These are phyloP conservation scores for Elymus sibiricus DNA, from an alignment of 176 grass and related monocot species.

Conservation along the genomic window DNA sequence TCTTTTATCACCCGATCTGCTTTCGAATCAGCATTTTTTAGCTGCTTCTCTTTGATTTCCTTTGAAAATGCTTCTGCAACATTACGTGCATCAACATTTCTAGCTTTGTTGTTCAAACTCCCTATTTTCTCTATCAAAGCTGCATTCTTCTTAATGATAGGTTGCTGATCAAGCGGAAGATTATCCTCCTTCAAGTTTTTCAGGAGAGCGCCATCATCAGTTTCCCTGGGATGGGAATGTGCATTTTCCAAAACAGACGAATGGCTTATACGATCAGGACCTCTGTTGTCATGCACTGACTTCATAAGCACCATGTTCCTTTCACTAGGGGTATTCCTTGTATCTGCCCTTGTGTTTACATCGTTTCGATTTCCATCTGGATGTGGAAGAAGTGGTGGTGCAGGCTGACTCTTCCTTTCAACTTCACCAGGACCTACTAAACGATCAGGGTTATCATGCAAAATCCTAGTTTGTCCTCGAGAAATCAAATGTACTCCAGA, in stretches of 20 bases:
- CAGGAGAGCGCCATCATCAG: slow-evolving; percentile 37
- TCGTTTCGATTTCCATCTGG: slow-evolving; percentile 23
- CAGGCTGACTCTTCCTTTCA: slow-evolving; percentile 50
- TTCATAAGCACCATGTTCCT: slow-evolving; percentile 42
- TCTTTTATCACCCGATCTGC: slow-evolving; percentile 35
- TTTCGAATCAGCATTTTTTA: slow-evolving; percentile 27
- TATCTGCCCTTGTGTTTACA: slow-evolving; percentile 31
- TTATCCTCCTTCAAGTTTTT: slow-evolving; percentile 42
- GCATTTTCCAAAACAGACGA: slow-evolving; percentile 23
- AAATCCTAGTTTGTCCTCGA: slow-evolving; percentile 72
- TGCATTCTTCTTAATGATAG: slow-evolving; percentile 63
- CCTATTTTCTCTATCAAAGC: slow-evolving; percentile 94
- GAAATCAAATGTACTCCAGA: slow-evolving; percentile 37
- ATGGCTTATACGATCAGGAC: slow-evolving; percentile 12
- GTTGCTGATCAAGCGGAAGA: slow-evolving; percentile 40
- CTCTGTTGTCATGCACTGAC: slow-evolving; percentile 23
- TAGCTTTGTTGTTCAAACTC: slow-evolving; percentile 82
- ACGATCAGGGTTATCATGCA: slow-evolving; percentile 57
- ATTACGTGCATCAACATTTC: slow-evolving; percentile 52
- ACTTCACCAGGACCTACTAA: slow-evolving; percentile 29
- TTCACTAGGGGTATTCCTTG: slow-evolving; percentile 25
- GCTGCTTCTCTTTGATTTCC: slow-evolving; percentile 43
- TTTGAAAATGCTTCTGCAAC: slow-evolving; percentile 32
- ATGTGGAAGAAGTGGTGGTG: slow-evolving; percentile 48
- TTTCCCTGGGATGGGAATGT: slow-evolving; percentile 24